Percentiles rank a stretch among this genome's conserved stretches.
Evolutionary conservation across 176 grass and related monocot species (phyloP).

Genomic region (Oryza australiensis): DNA sequence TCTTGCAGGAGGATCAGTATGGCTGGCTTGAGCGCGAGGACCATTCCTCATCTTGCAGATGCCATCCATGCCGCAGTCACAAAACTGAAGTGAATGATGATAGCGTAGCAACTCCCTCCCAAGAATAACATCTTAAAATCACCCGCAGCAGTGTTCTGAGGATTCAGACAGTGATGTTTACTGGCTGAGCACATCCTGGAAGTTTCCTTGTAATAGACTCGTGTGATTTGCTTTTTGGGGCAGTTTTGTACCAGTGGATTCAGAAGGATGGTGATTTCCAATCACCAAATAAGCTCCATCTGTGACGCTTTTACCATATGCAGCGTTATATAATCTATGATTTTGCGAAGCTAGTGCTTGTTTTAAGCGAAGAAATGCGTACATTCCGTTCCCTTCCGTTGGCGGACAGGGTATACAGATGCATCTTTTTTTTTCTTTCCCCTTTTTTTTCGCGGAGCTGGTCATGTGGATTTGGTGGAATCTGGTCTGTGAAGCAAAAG

Average conservation of each 20-base stretch:
- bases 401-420: too few relatives aligned
- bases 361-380: neutral
- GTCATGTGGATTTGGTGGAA: too few relatives aligned
- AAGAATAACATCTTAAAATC: conserved; percentile 40
- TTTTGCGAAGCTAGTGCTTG: neutral
- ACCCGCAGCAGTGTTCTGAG: neutral
- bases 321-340: neutral
- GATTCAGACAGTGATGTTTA: conserved; percentile 30
- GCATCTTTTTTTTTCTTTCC: too few relatives aligned
- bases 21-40: conserved; percentile 80
- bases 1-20: conserved; percentile 97
- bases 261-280: neutral
- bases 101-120: neutral
- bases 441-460: too few relatives aligned
- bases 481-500: too few relatives aligned
- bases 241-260: conserved; percentile 35
- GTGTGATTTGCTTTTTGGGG: conserved; percentile 4
- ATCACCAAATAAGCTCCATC: neutral
- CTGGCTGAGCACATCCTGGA: conserved; percentile 13
- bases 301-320: neutral
- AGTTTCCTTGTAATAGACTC: conserved; percentile 23
- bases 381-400: neutral
- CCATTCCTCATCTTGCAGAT: conserved; percentile 70
- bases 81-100: conserved; percentile 48
- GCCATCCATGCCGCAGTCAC: conserved; percentile 91